Conservation (phyloP, 2,329 filamentous ascomycete genomes). For the Sclerotiophoma versabilis region DNA sequence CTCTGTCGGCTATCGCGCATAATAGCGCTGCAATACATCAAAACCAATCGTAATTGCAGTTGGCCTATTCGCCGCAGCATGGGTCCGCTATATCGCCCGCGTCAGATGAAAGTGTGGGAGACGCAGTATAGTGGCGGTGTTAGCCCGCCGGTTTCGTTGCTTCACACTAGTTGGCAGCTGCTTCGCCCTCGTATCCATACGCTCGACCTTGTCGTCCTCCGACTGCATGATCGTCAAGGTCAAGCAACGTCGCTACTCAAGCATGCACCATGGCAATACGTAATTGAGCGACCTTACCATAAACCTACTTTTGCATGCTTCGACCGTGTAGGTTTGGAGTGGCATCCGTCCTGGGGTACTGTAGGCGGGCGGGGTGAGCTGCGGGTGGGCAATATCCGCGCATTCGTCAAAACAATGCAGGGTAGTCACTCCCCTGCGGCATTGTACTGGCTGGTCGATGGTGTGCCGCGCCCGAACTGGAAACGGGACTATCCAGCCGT, state of each 20-base stretch:
- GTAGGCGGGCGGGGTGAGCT: slow-evolving; percentile 2
- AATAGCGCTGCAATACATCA: slow-evolving; percentile 3
- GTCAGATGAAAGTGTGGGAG: neutral
- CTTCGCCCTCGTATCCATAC: slow-evolving; percentile 9
- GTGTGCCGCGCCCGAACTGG: slow-evolving; percentile 6
- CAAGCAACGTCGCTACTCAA: slow-evolving; percentile 2
- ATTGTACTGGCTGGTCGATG: neutral
- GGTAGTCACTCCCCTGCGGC: neutral
- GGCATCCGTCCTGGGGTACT: slow-evolving; percentile 8
- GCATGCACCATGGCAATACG: slow-evolving; percentile 10
- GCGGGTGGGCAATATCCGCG: neutral
- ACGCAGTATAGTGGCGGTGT: slow-evolving; percentile 3
- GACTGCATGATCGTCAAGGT: slow-evolving; percentile 8
- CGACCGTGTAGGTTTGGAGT: slow-evolving; percentile 4
- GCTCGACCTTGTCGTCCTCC: slow-evolving; percentile 9
- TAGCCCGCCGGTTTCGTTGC: neutral
- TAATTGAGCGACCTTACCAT: neutral
- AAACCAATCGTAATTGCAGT: neutral
- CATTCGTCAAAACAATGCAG: neutral
- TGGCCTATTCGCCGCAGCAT: slow-evolving; percentile 11
- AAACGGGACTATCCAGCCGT: slow-evolving; percentile 10
- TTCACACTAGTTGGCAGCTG: slow-evolving; percentile 3
- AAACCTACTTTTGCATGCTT: slow-evolving; percentile 6
- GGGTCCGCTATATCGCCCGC: slow-evolving; percentile 2
- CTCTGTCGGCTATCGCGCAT: slow-evolving; percentile 4